Evolutionary conservation across 2,329 filamentous ascomycete genomes (phyloP), one percentile per base, ranked within the genome.

Genomic region (Dendrostoma leiphaemia): DNA sequence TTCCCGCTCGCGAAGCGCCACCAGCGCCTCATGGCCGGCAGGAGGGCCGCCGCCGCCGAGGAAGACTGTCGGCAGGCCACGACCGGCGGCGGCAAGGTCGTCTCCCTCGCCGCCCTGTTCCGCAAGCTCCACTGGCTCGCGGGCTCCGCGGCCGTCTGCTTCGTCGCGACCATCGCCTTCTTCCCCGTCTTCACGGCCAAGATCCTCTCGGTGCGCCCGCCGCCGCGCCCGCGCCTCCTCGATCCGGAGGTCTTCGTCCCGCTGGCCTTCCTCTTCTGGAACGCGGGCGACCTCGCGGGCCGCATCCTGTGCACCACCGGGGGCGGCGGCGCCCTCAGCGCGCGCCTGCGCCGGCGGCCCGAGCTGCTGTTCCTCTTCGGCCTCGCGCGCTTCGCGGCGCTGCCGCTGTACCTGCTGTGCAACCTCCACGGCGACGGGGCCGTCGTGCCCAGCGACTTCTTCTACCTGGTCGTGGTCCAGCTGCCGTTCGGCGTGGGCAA

Each of bases 211-310:
- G 74, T 80, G 3, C 58, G 60, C 37, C 53, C 53, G 29, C 53
- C 46, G 0, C 41, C 38, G 32, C 48, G 53, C 10, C 74, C 79
- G 12, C 72, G 78, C 15, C 72, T 95, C 15, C 82, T 95, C 60
- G 82, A 84, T 49, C 84, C 90, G 0, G 78, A 84, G 1, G 85
- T 87, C 15, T 99, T 97, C 69, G 92, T 97, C 54, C 92, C 94
- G 0, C 78, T 97, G 0, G 91, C 83, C 3, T 96, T 97, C 71
- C 83, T 97, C 56, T 83, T 94, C 67, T 99, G 94, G 94, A 99
- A 97, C 67, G 68, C 87, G 2, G 94, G 94, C 40, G 94, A 97
- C 67, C 75, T 97, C 7, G 59, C 82, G 13, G 94, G 94, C 6
- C 84, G 94, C 8, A 72, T n/a, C n/a, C n/a, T 96, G 19, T 68